Evolutionary conservation across 495 filamentous ascomycete species (phyloP), one percentile per base, ranked within the genome.

Genomic region (Neurospora sp.): DNA sequence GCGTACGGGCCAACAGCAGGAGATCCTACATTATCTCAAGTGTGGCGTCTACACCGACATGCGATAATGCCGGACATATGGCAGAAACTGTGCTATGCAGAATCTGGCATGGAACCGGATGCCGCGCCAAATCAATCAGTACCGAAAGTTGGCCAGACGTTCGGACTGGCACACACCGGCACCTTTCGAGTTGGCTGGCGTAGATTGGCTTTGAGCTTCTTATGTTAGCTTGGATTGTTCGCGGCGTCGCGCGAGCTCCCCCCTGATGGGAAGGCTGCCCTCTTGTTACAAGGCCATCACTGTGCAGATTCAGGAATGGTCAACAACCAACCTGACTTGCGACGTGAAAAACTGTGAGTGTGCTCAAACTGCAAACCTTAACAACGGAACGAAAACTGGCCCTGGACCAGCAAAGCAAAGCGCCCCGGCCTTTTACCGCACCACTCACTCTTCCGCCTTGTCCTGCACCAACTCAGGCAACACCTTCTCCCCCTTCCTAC

Each of bases 381-480:
- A 27, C 20, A 7, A 14, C 10, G 5, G 12, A 18, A 18, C 14
- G 14, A 16, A 35, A 54, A 54, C 49, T 54, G 49, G 27, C 49
- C 1, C 5, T 27, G 20, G 20, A 27, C 46, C 46, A 11, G 9
- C 20, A 12, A 35, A 35, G 31, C 31, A 2, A 1, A 35, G 31
- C 31, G 31, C 31, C 1, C 49, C 49, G 8, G 23, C 49, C 49
- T 5, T 60, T 14, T 31, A 14, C 12, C 23, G 54, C 23, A 3
- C 35, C 75, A 4, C 18, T 39, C 44, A 20, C 16, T 71, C 70
- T 38, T 74, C 71, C 23, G 23, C 69, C 73, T 72, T 72, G 46
- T 81, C 82, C 78, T 85, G 77, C 54, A 84, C 82, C 70, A 85
- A 73, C 69, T 80, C 78, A 39, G 82, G 81, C 74, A 85, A 74